Evolutionary conservation across 2,329 filamentous ascomycete species (phyloP), one percentile per base, ranked within the genome.

Genomic region (Hypoxylon sp.): DNA sequence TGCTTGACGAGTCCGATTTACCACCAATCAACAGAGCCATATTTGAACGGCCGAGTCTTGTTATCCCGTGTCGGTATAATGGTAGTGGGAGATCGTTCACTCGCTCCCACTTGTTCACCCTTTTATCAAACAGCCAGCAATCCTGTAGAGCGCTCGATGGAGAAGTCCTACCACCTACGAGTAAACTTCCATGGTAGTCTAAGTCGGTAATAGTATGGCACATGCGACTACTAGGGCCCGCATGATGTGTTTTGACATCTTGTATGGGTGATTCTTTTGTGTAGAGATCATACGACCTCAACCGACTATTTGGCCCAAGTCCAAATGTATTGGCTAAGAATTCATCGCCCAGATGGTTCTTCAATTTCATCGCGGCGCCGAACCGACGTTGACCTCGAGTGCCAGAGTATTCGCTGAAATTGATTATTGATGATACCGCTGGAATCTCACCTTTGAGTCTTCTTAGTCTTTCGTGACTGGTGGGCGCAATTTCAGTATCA

Each of bases 111-210:
- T 74, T 77, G 46, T 78, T 78, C 1, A 74, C 69, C 3, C 83
- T 83, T 55, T 85, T 85, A 57, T 86, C 83, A 69, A 90, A 88
- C 1, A 94, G 72, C 93, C 93, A 98, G 72, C 91, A 94, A 77
- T 96, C 92, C 36, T 82, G 82, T 45, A 93, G 82, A 1, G 89
- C 89, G 30, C 84, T 85, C 11, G 89, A 84, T 3, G 94, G 94
- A 6, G 93, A 95, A n/a, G 86, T 84, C 65, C 94, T 87, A 4
- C 95, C 95, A 23, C 95, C 94, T 30, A 88, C 85, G 50, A 97
- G 82, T 10, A 98, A 79, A 65, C 85, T 85, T 14, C 87, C 86
- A 21, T 80, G 79, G 34, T 83, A 80, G 1, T 84, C 85, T 4
- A 97, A 76, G 52, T 88, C 83, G 19, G 91, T 94, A 19, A 94